Base-by-base conservation (phyloP, 2,329 filamentous ascomycete species). In the Cordyceps javanica region DNA sequence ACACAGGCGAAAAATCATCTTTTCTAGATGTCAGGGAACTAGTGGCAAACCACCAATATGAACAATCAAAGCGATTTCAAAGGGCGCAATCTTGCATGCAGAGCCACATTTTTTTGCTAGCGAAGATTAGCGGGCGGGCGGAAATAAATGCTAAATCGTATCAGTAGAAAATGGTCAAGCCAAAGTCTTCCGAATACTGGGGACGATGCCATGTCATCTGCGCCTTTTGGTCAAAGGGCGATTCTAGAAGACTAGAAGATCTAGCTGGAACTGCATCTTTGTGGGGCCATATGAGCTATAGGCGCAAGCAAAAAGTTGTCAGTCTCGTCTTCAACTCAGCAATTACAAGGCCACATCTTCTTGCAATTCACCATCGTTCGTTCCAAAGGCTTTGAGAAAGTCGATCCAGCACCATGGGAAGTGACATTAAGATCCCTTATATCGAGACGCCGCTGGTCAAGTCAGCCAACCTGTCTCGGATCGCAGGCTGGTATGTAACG, bases 371-470 rank as follows among this genome's bases (percentile, higher is more conserved):
- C 14, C 16, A 34, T 39, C 23, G 3, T 11, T 50, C 21, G 7
- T 28, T 14, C 26, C 1, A 7, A n/a, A 21, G n/a, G 5, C n/a
- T 10, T 19, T 48, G 4, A 25, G 14, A 19, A 7, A 13, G 28
- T 6, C 5, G 9, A n/a, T 32, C 30, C 3, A 13, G 57, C 11
- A 55, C 58, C 56, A 62, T 55, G 52, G 45, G 13, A 32, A n/a
- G 36, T 16, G 16, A 55, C 14, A 50, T 59, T 32, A 59, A 59
- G 28, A 57, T 61, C 25, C 83, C 87, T 38, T 90, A 87, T 86
- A 80, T 85, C 55, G 75, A 85, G 67, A 90, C 88, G 6, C 87
- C 88, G 1, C 74, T 89, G 46, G 75, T 88, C 61, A 83, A 85
- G 69, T 89, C 86, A 1, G 75, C 79, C 49, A 75, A 80, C 6